A percentile compares a stretch with the other conserved stretches of the same genome.
These are phyloP conservation scores for Mycothermus thermophilus DNA, from an alignment of 495 filamentous ascomycete species.

Conservation along the genomic window DNA sequence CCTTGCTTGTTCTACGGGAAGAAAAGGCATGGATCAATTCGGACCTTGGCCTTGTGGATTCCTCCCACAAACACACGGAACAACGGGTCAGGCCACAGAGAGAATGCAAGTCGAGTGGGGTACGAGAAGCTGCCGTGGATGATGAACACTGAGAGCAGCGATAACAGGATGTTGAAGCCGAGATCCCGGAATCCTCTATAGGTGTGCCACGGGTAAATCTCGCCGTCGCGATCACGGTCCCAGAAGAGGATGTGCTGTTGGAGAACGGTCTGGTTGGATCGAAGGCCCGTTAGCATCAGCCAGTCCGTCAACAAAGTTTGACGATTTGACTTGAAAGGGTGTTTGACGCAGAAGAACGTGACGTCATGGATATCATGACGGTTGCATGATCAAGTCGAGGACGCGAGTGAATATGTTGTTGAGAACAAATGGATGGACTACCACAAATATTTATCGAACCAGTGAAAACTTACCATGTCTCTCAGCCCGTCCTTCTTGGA, in stretches of 20 bases:
- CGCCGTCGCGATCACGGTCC: conserved; percentile 30
- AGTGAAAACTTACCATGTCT: conserved; percentile 4
- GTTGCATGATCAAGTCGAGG: too few relatives aligned
- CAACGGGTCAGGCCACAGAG: conserved; percentile 25
- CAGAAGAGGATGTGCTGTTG: conserved; percentile 44
- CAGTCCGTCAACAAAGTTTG: too few relatives aligned
- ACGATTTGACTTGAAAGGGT: too few relatives aligned
- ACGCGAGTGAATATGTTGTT: too few relatives aligned
- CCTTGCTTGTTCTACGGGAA: too few relatives aligned
- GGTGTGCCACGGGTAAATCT: conserved; percentile 40
- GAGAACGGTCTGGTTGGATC: conserved; percentile 31
- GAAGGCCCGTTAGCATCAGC: too few relatives aligned
- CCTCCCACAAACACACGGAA: conserved; percentile 37
- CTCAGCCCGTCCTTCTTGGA: background rate
- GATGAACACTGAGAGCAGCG: conserved; percentile 27
- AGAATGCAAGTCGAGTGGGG: conserved; percentile 28
- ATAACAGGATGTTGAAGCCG: conserved; percentile 37
- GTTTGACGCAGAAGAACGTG: too few relatives aligned
- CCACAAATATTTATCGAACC: background rate
- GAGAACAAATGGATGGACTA: too few relatives aligned
- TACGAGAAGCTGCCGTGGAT: conserved; percentile 41
- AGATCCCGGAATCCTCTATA: conserved; percentile 39
- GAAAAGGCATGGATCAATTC: too few relatives aligned
- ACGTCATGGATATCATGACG: too few relatives aligned
- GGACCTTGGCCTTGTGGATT: conserved; percentile 39